A percentile compares a stretch with the other conserved stretches of the same genome.
These are phyloP conservation scores for Colletotrichum destructivum DNA, from an alignment of 2,329 filamentous ascomycete species.

Conservation along the genomic window DNA sequence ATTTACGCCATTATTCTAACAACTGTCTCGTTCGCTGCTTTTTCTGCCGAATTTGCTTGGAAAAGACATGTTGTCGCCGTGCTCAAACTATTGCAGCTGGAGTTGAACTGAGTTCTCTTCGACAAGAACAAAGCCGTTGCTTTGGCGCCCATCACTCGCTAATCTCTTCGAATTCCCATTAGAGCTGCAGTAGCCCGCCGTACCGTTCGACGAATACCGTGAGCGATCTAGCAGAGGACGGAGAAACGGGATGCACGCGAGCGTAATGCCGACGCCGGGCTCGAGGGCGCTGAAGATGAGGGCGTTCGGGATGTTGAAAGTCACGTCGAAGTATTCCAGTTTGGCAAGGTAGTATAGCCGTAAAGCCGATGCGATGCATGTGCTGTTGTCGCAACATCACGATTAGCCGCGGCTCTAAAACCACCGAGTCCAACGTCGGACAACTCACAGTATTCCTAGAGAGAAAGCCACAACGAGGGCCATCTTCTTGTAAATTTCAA, in stretches of 20 bases:
- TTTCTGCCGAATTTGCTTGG: too few relatives aligned
- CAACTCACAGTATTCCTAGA: constrained; percentile 52
- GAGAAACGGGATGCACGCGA: constrained; percentile 57
- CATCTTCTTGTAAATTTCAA: constrained; percentile 50
- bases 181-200: constrained; percentile 31
- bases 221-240: constrained; percentile 54
- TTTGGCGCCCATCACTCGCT: background rate
- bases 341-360: constrained; percentile 53
- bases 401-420: background rate
- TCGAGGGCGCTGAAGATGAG: constrained; percentile 56
- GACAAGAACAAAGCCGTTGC: constrained; percentile 18
- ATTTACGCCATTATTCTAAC: too few relatives aligned
- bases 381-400: constrained; percentile 43
- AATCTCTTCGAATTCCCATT: background rate
- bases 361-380: constrained; percentile 53
- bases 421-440: background rate
- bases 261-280: constrained; percentile 55
- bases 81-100: background rate
- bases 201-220: constrained; percentile 33
- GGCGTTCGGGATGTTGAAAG: constrained; percentile 52
- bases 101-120: background rate
- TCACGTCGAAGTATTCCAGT: constrained; percentile 52
- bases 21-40: too few relatives aligned
- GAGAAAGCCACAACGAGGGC: constrained; percentile 51
- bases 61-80: too few relatives aligned